Percentiles rank a stretch among this genome's conserved stretches.
Conservation (phyloP, 257 asterid genomes). For the Jasminum sambac region DNA sequence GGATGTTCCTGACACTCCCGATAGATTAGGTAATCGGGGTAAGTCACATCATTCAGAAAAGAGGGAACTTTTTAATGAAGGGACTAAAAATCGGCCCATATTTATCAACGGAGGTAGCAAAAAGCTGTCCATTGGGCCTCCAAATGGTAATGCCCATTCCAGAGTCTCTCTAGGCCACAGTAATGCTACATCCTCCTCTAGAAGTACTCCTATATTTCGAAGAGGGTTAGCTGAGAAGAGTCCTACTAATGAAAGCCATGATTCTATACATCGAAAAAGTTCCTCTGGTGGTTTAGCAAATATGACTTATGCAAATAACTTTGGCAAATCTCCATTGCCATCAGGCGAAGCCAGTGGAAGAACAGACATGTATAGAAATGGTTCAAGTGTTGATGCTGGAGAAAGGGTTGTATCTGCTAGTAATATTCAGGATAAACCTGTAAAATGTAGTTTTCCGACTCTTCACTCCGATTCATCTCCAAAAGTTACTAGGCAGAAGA, state of each 20-base stretch:
- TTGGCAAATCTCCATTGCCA: constrained; percentile 21
- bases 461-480: constrained; percentile 34
- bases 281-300: constrained; percentile 30
- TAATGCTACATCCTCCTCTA: constrained; percentile 42
- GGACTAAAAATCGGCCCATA: constrained; percentile 37
- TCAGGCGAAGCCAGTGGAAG: constrained; percentile 34
- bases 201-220: constrained; percentile 32
- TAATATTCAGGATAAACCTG: constrained; percentile 36
- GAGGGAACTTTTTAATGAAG: constrained; percentile 34
- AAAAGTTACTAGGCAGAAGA: constrained; percentile 56
- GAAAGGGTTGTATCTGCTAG: constrained; percentile 23
- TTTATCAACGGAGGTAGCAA: constrained; percentile 43
- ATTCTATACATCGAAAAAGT: constrained; percentile 30
- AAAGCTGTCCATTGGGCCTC: constrained; percentile 32
- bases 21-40: constrained; percentile 40
- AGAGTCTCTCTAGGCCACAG: constrained; percentile 29
- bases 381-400: constrained; percentile 32
- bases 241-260: constrained; percentile 33
- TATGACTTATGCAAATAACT: constrained; percentile 31
- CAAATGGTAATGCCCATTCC: constrained; percentile 33
- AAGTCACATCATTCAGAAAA: constrained; percentile 26
- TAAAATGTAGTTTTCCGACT: constrained; percentile 32
- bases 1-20: constrained; percentile 88
- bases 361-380: constrained; percentile 28
- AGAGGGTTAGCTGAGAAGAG: constrained; percentile 33